These are phyloP conservation scores for Boletus pseudopeckii DNA, from an alignment of 768 basidiomycete genomes.

Conservation along the genomic window DNA sequence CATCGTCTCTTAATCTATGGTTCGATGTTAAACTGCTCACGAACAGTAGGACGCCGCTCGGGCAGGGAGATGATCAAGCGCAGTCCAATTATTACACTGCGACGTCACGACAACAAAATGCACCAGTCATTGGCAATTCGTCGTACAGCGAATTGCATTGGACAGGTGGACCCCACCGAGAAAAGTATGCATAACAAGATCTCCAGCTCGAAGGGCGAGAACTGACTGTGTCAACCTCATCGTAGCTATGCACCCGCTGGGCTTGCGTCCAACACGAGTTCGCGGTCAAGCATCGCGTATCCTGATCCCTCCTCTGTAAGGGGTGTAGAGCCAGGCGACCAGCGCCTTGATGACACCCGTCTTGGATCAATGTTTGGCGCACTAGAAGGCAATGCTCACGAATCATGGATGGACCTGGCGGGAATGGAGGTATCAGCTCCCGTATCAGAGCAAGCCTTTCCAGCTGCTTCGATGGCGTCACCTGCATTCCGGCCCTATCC, in stretches of 20 bases:
- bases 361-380: not conserved
- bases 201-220: not conserved
- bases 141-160: not conserved
- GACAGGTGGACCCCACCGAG: not conserved
- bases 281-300: not conserved
- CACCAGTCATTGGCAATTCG: not conserved
- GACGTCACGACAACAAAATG: constrained; percentile 4
- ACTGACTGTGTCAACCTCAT: not conserved
- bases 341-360: not conserved
- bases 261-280: not conserved
- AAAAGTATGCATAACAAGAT: constrained; percentile 12
- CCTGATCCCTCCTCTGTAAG: not conserved
- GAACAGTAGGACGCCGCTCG: not conserved
- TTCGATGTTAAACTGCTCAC: not conserved
- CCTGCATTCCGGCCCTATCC: not conserved
- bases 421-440: constrained; percentile 1
- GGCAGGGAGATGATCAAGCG: not conserved
- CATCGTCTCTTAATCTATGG: not conserved
- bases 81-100: not conserved
- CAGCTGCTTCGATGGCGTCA: not conserved
- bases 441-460: constrained; percentile 1
- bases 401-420: not conserved
- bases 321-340: not conserved
- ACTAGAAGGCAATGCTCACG: not conserved
- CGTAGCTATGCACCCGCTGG: not conserved